Percentiles rank a stretch among this genome's conserved stretches.
Evolutionary conservation across 768 basidiomycete species (phyloP).

Genomic region (Dioszegia crocea): DNA sequence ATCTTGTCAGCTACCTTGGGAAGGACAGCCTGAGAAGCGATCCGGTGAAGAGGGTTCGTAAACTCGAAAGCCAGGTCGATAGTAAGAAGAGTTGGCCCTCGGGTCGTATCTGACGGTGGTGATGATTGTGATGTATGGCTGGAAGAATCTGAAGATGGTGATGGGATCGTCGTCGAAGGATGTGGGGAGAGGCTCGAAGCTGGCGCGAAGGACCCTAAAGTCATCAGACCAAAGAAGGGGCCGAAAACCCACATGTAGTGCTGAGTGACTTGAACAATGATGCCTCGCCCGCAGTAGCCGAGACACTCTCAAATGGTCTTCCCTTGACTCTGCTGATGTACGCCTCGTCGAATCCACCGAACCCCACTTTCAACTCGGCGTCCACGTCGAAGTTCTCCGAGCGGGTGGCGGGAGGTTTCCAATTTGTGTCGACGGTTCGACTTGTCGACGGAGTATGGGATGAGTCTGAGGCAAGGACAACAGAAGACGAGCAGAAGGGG

Average conservation of each 20-base stretch:
- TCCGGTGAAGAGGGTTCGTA: constrained; percentile 76
- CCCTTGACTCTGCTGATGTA: constrained; percentile 83
- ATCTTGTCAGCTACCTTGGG: constrained; percentile 80
- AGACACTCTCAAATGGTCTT: constrained; percentile 69
- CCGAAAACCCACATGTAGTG: constrained; percentile 37
- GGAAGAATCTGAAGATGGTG: constrained; percentile 8
- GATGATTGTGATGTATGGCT: no score
- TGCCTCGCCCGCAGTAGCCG: constrained; percentile 49
- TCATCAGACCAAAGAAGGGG: no score
- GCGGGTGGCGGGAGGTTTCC: constrained; percentile 34
- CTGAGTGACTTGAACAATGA: constrained; percentile 45
- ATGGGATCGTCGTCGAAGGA: constrained; percentile 30
- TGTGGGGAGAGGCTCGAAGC: constrained; percentile 54
- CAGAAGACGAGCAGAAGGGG: constrained; percentile 77
- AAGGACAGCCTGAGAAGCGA: constrained; percentile 78
- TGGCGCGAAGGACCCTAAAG: constrained; percentile 67
- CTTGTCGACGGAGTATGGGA: constrained; percentile 14
- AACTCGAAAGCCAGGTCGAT: constrained; percentile 83
- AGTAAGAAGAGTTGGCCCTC: constrained; percentile 69
- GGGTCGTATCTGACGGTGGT: constrained; percentile 4
- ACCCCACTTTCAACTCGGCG: constrained; percentile 82
- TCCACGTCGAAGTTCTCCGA: constrained; percentile 58
- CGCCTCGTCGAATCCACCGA: constrained; percentile 78
- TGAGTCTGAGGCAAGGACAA: constrained; percentile 54
- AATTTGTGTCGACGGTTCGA: constrained; percentile 8